Evolutionary conservation across 306 rosid genomes (phyloP).

Genomic region (Pyrus pyrifolia): DNA sequence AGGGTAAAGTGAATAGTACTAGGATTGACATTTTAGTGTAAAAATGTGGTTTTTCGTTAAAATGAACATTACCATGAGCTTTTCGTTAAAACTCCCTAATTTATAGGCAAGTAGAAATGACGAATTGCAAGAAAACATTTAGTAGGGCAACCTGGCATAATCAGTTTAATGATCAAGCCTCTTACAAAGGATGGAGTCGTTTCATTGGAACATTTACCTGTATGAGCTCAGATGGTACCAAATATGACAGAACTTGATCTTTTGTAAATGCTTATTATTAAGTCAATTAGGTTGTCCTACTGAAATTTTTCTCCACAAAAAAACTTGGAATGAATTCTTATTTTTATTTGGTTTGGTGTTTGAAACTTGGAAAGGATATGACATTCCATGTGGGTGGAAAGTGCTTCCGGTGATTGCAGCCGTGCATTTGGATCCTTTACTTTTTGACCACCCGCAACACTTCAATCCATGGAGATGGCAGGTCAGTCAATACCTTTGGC

Average conservation of each 20-base stretch:
- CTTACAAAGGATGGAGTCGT: background rate
- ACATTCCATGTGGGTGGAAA: constrained; percentile 99
- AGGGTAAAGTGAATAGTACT: too few species aligned
- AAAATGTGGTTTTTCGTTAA: too few species aligned
- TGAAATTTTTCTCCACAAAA: too few species aligned
- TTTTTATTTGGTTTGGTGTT: constrained; percentile 5
- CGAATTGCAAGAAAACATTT: too few species aligned
- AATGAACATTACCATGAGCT: too few species aligned
- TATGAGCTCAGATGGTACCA: background rate
- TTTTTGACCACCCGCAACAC: constrained; percentile 90
- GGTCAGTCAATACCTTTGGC: constrained; percentile 38
- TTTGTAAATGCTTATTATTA: background rate
- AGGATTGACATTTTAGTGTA: too few species aligned
- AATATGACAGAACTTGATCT: background rate
- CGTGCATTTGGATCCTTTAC: constrained; percentile 83
- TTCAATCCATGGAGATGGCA: constrained; percentile 99
- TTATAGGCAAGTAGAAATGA: too few species aligned
- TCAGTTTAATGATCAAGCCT: background rate
- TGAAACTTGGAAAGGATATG: constrained; percentile 59
- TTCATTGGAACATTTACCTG: background rate
- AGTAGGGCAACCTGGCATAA: background rate
- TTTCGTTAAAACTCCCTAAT: too few species aligned
- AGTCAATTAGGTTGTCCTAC: too few species aligned
- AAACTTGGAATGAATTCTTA: background rate
- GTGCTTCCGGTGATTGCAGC: constrained; percentile 98